Evolutionary conservation across 2,329 filamentous ascomycete species (phyloP).

Genomic region (Ophiognomonia clavigignenti-juglandacearum): DNA sequence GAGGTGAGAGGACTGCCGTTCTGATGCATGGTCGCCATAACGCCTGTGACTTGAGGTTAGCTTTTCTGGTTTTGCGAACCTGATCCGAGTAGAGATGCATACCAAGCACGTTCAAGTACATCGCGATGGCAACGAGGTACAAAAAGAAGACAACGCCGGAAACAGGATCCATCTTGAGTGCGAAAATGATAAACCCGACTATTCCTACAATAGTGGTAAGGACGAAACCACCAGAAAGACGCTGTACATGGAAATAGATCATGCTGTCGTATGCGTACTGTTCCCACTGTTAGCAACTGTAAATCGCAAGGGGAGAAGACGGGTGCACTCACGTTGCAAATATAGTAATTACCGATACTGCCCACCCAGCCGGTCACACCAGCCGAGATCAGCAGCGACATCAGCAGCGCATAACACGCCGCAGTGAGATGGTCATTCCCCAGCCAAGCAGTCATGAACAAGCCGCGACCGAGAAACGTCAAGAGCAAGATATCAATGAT

Average conservation of each 20-base stretch:
- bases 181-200: conserved; percentile 46
- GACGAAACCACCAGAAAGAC: conserved; percentile 44
- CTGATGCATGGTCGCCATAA: conserved; percentile 47
- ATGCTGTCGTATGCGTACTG: conserved; percentile 34
- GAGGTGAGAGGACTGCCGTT: conserved; percentile 50
- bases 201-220: conserved; percentile 32
- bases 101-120: conserved; percentile 55
- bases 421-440: conserved; percentile 44
- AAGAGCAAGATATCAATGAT: conserved; percentile 56
- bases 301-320: background rate
- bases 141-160: conserved; percentile 53
- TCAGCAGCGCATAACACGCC: conserved; percentile 51
- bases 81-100: conserved; percentile 25
- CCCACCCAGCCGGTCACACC: conserved; percentile 60
- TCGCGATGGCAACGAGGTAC: conserved; percentile 52
- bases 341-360: conserved; percentile 58
- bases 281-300: background rate
- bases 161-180: conserved; percentile 33
- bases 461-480: conserved; percentile 52
- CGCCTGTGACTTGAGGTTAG: conserved; percentile 15
- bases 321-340: conserved; percentile 28
- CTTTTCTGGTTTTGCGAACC: too few relatives aligned
- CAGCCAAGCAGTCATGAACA: conserved; percentile 59
- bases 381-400: conserved; percentile 53
- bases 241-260: conserved; percentile 35